Conservation (phyloP, 2,329 filamentous ascomycete species). For the Colletotrichum sp. region DNA sequence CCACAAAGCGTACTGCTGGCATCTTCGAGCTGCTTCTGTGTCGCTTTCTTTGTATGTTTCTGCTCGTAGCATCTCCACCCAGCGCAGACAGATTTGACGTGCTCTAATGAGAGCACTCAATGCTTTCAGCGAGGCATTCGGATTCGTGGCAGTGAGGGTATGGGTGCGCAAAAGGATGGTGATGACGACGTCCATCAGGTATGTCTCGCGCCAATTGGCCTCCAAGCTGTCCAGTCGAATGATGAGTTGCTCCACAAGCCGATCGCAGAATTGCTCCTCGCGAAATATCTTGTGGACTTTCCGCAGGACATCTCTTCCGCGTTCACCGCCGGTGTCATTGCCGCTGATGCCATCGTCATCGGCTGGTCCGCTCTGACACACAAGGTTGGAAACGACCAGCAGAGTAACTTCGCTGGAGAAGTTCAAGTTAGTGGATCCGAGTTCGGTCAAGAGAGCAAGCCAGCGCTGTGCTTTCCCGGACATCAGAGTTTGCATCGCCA, state of each 20-base stretch:
- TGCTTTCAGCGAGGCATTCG: conserved; percentile 22
- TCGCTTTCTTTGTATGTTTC: conserved; percentile 47
- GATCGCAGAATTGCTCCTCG: conserved; percentile 54
- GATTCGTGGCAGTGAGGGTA: conserved; percentile 17
- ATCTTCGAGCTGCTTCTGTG: conserved; percentile 38
- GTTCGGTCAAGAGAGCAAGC: conserved; percentile 52
- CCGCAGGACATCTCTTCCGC: conserved; percentile 39
- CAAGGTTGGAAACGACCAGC: conserved; percentile 55
- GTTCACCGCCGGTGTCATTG: not conserved
- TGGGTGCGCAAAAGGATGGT: conserved; percentile 50
- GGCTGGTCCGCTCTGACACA: conserved; percentile 59
- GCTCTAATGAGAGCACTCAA: conserved; percentile 42
- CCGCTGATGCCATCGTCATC: not conserved
- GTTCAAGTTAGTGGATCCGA: conserved; percentile 61
- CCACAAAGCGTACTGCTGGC: conserved; percentile 53
- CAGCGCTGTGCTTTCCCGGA: conserved; percentile 53
- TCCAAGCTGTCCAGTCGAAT: conserved; percentile 47
- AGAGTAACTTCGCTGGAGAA: conserved; percentile 60
- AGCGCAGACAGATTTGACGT: conserved; percentile 49
- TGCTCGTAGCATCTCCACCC: conserved; percentile 52
- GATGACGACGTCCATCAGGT: conserved; percentile 64
- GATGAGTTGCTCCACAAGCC: conserved; percentile 52
- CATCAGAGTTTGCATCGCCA: conserved; percentile 53
- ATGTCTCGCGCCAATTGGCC: conserved; percentile 63
- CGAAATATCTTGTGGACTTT: conserved; percentile 53